Percentiles rank a stretch among this genome's conserved stretches.
phyloP scores from a whole-genome alignment of 2,329 filamentous ascomycete genomes.

The Cordyceps tenuipes region DNA sequence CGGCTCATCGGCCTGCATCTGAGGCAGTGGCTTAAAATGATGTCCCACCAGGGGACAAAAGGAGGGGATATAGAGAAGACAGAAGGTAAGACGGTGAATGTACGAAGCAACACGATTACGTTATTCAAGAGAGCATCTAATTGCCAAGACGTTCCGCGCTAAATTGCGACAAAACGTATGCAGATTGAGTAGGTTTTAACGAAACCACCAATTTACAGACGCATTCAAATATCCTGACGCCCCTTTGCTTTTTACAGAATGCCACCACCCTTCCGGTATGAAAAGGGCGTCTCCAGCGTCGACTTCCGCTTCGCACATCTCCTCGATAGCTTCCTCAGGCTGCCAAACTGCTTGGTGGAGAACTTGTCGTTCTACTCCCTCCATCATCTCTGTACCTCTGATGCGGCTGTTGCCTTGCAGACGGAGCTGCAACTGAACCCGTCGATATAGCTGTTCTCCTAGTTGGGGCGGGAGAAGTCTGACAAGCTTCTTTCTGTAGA shows the following conservation, averaged over 20 bases:
- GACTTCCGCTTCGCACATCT: constrained; percentile 46
- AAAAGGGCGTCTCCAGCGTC: constrained; percentile 39
- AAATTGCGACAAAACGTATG: too few relatives aligned
- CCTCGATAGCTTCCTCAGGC: constrained; percentile 20
- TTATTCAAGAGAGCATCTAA: too few relatives aligned
- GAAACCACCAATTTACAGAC: constrained; percentile 40
- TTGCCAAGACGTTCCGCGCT: too few relatives aligned
- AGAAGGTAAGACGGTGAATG: too few relatives aligned
- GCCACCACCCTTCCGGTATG: constrained; percentile 38
- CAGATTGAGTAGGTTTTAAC: constrained; percentile 17
- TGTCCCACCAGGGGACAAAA: too few relatives aligned
- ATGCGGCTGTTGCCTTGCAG: constrained; percentile 40
- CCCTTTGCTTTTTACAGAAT: constrained; percentile 34
- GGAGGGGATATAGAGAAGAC: too few relatives aligned
- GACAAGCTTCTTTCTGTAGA: constrained; percentile 64
- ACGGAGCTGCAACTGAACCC: constrained; percentile 35
- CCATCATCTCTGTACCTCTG: constrained; percentile 86
- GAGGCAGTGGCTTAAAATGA: too few relatives aligned
- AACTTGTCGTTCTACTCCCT: constrained; percentile 58
- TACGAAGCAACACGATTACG: too few relatives aligned
- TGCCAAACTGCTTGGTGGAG: constrained; percentile 68
- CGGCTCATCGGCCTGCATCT: too few relatives aligned
- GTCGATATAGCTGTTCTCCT: constrained; percentile 57
- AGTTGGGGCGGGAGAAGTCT: constrained; percentile 58
- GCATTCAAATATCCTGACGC: constrained; percentile 29